Evolutionary conservation across 2,329 filamentous ascomycete genomes (phyloP).

Genomic region (Teratosphaeria viscida): DNA sequence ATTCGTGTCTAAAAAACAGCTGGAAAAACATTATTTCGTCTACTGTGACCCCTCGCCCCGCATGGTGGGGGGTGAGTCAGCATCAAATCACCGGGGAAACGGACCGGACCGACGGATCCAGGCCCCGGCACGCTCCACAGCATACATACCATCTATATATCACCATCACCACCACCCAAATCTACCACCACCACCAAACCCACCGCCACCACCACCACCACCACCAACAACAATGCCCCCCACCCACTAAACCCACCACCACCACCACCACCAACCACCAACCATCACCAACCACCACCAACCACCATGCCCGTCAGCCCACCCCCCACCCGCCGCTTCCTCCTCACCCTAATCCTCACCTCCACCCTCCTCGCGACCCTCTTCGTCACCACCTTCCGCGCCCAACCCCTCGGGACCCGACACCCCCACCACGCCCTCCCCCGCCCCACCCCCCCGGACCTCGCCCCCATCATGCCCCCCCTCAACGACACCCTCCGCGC

Average conservation of each 20-base stretch:
- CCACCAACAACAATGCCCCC: background rate
- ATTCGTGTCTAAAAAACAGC: background rate
- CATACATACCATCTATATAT: background rate
- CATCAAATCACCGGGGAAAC: too few relatives aligned
- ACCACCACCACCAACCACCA: slow-evolving; percentile 1
- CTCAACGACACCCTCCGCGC: slow-evolving; percentile 71
- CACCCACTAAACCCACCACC: background rate
- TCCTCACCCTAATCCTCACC: slow-evolving; percentile 41
- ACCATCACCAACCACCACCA: background rate
- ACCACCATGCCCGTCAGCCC: slow-evolving; percentile 8
- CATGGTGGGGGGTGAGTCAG: background rate
- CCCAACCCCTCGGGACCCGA: background rate
- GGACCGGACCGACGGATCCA: background rate
- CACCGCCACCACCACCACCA: background rate
- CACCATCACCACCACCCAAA: background rate
- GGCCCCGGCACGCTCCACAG: background rate
- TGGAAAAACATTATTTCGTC: background rate
- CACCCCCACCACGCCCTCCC: background rate
- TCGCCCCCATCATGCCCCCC: slow-evolving; percentile 61
- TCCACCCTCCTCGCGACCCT: slow-evolving; percentile 48
- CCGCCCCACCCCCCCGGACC: slow-evolving; percentile 5
- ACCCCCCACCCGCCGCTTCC: slow-evolving; percentile 25
- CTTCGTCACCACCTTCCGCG: slow-evolving; percentile 47
- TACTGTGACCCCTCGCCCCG: too few relatives aligned
- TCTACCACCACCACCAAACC: background rate